Base-by-base conservation (phyloP, 306 rosid species). In the Glycine latifolia region DNA sequence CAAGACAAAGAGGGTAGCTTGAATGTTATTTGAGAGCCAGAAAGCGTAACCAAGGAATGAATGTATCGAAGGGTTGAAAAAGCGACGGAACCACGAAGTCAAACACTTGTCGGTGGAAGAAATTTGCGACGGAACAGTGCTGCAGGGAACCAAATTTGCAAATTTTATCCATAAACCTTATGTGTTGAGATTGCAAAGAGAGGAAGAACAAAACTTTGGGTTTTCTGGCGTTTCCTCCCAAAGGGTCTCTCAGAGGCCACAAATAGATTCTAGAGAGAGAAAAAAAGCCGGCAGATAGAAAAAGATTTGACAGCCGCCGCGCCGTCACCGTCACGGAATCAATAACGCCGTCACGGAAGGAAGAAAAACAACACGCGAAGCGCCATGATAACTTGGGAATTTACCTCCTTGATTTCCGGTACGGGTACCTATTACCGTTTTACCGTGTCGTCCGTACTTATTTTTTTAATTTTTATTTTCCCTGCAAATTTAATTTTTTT, bases 91-190 rank as follows among this genome's bases (percentile, higher is more conserved):
- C 16, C 7, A 79, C 65, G 65, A 54, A 83, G 54, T 20, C 50
- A 78, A 61, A 77, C 1, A 62, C 10, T n/a, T 58, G 82, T 73
- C 78, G 86, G 4, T 53, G 12, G 78, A 49, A 74, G 72, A 79
- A 49, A 76, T 62, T 48, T 3, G 78, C 65, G 75, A 62, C 67
- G 59, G 60, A 52, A 81, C 8, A 12, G 46, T 37, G 70, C 60
- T 86, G 87, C 17, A 70, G 55, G 53, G 80, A 86, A 76, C 53
- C 84, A 61, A 76, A 63, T 82, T 61, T 73, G 87, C 71, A 79
- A 33, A 72, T 49, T 71, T 73, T 87, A 82, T 89, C 90, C 92
- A 89, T 89, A 89, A 79, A 89, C 82, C 67, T 82, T 65, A 43
- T 71, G 2, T 58, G 56, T 39, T 58, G 48, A 44, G 72, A 46